phyloP scores from a whole-genome alignment of 2,329 filamentous ascomycete genomes.

The Penicillium fuscoglaucum region DNA sequence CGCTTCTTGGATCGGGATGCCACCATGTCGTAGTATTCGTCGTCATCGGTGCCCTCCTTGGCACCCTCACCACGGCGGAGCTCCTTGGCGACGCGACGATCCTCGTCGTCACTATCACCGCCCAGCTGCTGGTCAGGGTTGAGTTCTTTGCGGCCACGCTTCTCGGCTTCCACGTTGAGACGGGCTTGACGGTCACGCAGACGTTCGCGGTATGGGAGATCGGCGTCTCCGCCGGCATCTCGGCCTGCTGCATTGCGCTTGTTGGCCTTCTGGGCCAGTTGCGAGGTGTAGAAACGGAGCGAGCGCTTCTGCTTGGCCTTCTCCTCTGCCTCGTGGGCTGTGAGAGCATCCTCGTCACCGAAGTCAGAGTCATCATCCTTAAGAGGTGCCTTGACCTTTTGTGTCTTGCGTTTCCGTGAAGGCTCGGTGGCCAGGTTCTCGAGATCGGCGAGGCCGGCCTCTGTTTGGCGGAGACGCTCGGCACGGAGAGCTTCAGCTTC shows the following conservation, averaged over 20 bases:
- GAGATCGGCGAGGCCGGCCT: slow-evolving; percentile 73
- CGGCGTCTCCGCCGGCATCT: slow-evolving; percentile 59
- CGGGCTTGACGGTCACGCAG: slow-evolving; percentile 81
- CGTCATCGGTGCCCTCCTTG: slow-evolving; percentile 45
- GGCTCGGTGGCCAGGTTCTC: slow-evolving; percentile 58
- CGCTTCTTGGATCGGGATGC: slow-evolving; percentile 56
- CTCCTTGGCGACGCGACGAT: slow-evolving; percentile 55
- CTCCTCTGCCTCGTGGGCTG: slow-evolving; percentile 75
- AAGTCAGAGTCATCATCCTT: slow-evolving; percentile 73
- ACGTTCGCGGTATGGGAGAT: slow-evolving; percentile 81
- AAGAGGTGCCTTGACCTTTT: slow-evolving; percentile 35
- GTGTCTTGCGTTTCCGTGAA: slow-evolving; percentile 48
- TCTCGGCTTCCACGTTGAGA: slow-evolving; percentile 84
- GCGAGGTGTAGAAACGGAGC: slow-evolving; percentile 95
- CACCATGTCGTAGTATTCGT: slow-evolving; percentile 83
- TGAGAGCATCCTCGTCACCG: slow-evolving; percentile 81
- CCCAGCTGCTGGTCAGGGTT: slow-evolving; percentile 68
- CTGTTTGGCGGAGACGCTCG: slow-evolving; percentile 56
- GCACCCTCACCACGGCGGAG: slow-evolving; percentile 40
- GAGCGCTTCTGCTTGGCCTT: slow-evolving; percentile 89
- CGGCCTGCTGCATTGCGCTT: slow-evolving; percentile 66
- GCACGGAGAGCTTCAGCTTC: slow-evolving; percentile 55
- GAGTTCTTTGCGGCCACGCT: slow-evolving; percentile 66
- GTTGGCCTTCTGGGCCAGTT: slow-evolving; percentile 92
- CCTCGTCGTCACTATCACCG: slow-evolving; percentile 68